Evolutionary conservation across 2,329 filamentous ascomycete genomes (phyloP).

Genomic region (Paraphaeosphaeria sporulosa): DNA sequence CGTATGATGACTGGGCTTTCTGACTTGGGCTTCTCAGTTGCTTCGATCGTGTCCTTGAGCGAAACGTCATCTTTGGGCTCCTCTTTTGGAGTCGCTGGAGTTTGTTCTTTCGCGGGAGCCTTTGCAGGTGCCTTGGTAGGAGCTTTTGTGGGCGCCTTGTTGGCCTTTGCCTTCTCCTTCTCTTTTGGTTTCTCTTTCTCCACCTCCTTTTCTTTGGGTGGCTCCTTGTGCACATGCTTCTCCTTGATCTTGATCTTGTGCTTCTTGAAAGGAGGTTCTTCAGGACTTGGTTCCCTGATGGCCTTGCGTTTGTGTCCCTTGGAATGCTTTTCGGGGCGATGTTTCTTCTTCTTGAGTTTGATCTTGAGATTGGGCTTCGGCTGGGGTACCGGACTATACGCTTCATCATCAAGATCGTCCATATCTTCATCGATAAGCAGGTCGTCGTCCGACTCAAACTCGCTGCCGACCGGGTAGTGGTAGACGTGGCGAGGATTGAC

Average conservation of each 20-base stretch:
- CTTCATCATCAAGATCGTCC: constrained; percentile 47
- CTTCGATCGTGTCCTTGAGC: constrained; percentile 33
- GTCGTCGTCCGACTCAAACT: constrained; percentile 37
- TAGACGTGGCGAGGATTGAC: constrained; percentile 45
- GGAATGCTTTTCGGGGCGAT: constrained; percentile 25
- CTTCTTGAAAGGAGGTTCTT: constrained; percentile 41
- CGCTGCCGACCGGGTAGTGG: constrained; percentile 36
- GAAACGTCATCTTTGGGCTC: constrained; percentile 34
- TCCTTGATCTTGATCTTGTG: constrained; percentile 36
- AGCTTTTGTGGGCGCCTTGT: constrained; percentile 21
- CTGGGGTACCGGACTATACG: constrained; percentile 36
- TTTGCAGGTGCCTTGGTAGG: constrained; percentile 22
- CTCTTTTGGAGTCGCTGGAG: constrained; percentile 31
- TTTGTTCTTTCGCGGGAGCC: constrained; percentile 29
- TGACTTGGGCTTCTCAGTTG: constrained; percentile 32
- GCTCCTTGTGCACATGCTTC: constrained; percentile 27
- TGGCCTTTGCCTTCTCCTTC: constrained; percentile 19
- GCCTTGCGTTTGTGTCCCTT: constrained; percentile 39
- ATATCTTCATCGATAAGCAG: constrained; percentile 35
- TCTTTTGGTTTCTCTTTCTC: constrained; percentile 18
- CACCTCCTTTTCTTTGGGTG: constrained; percentile 27
- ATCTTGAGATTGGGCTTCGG: constrained; percentile 41
- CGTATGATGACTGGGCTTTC: constrained; percentile 38
- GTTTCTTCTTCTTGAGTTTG: constrained; percentile 37
- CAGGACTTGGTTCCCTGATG: constrained; percentile 32